phyloP scores from a whole-genome alignment of 148 eudicot species.

The Chenopodium quinoa region DNA sequence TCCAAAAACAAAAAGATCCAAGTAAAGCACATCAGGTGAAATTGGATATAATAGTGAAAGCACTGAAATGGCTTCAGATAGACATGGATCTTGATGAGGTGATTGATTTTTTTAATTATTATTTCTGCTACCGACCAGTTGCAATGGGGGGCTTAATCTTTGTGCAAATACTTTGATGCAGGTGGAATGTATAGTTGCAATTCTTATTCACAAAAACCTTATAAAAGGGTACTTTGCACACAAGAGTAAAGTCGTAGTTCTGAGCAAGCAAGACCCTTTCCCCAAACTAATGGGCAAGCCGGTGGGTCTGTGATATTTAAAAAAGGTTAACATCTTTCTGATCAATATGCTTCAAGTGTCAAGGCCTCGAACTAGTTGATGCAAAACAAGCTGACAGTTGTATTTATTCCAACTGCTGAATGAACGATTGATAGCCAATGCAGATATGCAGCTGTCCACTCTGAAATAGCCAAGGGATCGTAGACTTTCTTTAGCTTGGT shows the following conservation, averaged over 20 bases:
- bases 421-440: neutral
- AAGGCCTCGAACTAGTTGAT: neutral
- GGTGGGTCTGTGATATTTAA: slow-evolving; percentile 45
- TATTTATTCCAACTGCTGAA: neutral
- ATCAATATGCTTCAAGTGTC: neutral
- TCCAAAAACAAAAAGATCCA: slow-evolving; percentile 83
- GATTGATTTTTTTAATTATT: slow-evolving; percentile 8
- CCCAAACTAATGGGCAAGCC: slow-evolving; percentile 84
- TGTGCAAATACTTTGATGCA: slow-evolving; percentile 27
- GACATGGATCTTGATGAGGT: slow-evolving; percentile 98
- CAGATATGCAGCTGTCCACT: neutral
- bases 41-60: slow-evolving; percentile 82
- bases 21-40: slow-evolving; percentile 89
- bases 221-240: slow-evolving; percentile 96
- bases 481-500: neutral
- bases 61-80: slow-evolving; percentile 91
- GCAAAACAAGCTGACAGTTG: neutral
- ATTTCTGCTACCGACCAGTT: neutral
- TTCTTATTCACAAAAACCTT: slow-evolving; percentile 84
- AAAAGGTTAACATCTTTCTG: neutral
- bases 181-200: slow-evolving; percentile 94
- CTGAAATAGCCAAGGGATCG: neutral
- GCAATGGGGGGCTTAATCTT: slow-evolving; percentile 5
- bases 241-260: slow-evolving; percentile 90
- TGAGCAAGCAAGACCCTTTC: slow-evolving; percentile 97